Evolutionary conservation across 768 basidiomycete genomes (phyloP).

Genomic region (Megacollybia marginata): DNA sequence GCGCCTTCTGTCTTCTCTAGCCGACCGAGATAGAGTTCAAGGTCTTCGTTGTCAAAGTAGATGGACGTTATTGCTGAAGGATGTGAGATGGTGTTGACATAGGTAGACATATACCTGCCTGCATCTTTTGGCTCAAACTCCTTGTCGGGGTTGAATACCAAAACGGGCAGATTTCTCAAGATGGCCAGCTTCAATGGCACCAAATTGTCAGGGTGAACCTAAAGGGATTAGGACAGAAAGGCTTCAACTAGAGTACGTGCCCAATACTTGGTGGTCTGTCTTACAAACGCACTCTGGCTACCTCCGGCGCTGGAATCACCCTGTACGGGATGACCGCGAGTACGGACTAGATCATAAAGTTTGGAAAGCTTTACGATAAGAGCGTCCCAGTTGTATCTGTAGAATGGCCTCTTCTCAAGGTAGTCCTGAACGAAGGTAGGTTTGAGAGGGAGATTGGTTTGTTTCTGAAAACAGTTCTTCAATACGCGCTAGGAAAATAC

Average conservation of each 20-base stretch:
- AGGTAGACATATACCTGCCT: constrained; percentile 30
- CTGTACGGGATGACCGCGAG: constrained; percentile 87
- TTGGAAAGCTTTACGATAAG: constrained; percentile 95
- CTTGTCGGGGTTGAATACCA: constrained; percentile 92
- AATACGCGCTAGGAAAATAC: constrained; percentile 3
- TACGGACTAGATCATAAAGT: constrained; percentile 91
- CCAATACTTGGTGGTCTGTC: constrained; percentile 99
- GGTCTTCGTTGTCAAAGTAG: constrained; percentile 93
- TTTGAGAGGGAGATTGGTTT: constrained; percentile 77
- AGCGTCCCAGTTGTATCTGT: constrained; percentile 94
- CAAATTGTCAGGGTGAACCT: constrained; percentile 90
- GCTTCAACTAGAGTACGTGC: constrained; percentile 32
- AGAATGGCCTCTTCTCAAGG: constrained; percentile 91
- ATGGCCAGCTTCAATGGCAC: constrained; percentile 92
- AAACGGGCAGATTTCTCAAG: constrained; percentile 76
- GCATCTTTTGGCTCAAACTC: constrained; percentile 84
- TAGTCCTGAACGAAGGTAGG: constrained; percentile 85
- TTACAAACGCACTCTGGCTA: constrained; percentile 93
- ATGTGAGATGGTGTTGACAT: neutral
- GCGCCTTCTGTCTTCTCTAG: constrained; percentile 99
- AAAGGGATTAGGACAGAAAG: neutral
- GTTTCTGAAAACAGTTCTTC: constrained; percentile 56
- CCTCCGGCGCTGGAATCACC: constrained; percentile 95
- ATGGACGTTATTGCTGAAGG: constrained; percentile 85
- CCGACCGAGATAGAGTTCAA: constrained; percentile 93